A percentile compares a stretch with the other conserved stretches of the same genome.
Evolutionary conservation across 768 basidiomycete species (phyloP).

Genomic region (Pulveroboletus frians): DNA sequence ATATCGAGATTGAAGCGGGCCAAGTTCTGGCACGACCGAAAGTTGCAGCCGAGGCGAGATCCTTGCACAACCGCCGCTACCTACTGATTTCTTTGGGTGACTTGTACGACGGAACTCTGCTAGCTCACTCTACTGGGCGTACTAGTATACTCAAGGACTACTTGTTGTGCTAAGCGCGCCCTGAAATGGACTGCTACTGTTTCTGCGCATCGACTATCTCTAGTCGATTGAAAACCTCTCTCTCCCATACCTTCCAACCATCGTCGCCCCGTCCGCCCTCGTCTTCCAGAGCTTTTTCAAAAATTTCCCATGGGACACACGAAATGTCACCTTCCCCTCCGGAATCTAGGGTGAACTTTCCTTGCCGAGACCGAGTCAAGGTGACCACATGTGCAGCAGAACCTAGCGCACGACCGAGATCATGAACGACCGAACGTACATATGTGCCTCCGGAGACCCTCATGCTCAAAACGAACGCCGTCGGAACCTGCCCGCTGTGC

Average conservation of each 20-base stretch:
- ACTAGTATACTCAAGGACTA: too few relatives aligned
- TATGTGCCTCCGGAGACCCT: conserved; percentile 95
- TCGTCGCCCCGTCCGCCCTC: conserved; percentile 56
- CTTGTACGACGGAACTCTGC: too few relatives aligned
- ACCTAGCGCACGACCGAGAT: conserved; percentile 77
- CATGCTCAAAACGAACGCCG: conserved; percentile 86
- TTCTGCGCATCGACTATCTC: conserved; percentile 45
- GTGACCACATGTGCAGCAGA: conserved; percentile 93
- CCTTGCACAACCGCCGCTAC: too few relatives aligned
- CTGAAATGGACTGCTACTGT: conserved; percentile 3
- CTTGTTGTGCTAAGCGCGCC: too few relatives aligned
- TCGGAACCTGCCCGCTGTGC: conserved; percentile 43
- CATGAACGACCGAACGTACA: conserved; percentile 92
- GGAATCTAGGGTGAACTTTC: conserved; percentile 59
- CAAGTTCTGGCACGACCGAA: too few relatives aligned
- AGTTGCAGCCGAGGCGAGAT: too few relatives aligned
- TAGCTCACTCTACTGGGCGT: too few relatives aligned
- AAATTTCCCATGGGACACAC: conserved; percentile 73
- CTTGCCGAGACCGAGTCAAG: conserved; percentile 84
- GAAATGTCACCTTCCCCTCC: conserved; percentile 47
- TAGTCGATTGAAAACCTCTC: conserved; percentile 63
- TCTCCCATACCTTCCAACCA: conserved; percentile 79
- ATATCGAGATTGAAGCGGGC: too few relatives aligned
- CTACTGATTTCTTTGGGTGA: too few relatives aligned
- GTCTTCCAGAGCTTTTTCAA: conserved; percentile 52